A percentile compares a stretch with the other conserved stretches of the same genome.
Evolutionary conservation across 345 rosid species (phyloP).

Genomic region (Firmiana major): DNA sequence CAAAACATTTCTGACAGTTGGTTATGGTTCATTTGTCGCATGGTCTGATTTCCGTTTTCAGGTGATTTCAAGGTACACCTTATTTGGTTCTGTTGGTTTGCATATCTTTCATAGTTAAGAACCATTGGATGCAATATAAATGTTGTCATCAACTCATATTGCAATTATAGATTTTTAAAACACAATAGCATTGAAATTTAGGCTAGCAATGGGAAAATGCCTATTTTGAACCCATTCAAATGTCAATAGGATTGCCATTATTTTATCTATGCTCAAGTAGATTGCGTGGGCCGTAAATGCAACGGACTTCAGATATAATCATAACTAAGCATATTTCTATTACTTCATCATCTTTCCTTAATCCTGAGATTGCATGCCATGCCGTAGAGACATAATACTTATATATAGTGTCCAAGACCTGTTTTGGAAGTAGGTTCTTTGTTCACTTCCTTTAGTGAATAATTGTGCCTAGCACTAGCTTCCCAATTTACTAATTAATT

Average conservation of each 20-base stretch:
- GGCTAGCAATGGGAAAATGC: neutral
- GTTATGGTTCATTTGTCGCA: conserved; percentile 37
- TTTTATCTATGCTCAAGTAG: neutral
- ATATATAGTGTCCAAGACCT: neutral
- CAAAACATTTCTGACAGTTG: conserved; percentile 41
- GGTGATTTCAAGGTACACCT: conserved; percentile 72
- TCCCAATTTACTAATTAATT: neutral
- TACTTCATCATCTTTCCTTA: neutral
- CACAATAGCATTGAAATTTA: neutral
- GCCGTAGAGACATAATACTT: neutral
- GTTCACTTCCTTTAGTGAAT: neutral
- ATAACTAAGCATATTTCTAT: neutral
- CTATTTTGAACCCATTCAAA: neutral
- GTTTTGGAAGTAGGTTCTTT: neutral
- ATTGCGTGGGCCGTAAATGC: neutral
- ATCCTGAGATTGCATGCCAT: neutral
- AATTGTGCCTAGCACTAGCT: neutral
- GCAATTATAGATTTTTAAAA: neutral
- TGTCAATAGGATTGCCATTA: neutral
- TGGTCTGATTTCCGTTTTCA: conserved; percentile 44
- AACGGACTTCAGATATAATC: neutral
- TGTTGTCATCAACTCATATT: neutral
- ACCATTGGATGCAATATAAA: neutral
- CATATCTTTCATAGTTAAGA: conserved; percentile 3
- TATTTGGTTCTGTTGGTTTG: neutral